These are phyloP conservation scores for Corymbia citriodora DNA, from an alignment of 441 rosid species.

Conservation along the genomic window DNA sequence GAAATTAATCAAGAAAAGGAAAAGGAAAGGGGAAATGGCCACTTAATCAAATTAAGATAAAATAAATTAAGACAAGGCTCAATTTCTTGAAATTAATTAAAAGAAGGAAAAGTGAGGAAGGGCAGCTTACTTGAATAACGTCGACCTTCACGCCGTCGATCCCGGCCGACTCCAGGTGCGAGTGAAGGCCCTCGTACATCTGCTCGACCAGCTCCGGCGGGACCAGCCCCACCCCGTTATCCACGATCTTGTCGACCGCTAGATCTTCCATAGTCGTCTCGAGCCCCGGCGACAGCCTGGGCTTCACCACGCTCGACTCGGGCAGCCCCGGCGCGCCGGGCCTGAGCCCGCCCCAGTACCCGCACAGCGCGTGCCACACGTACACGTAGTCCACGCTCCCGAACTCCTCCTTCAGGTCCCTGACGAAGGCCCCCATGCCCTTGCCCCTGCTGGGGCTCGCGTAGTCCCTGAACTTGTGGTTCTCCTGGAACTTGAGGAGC, in stretches of 20 bases:
- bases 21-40: too few species aligned
- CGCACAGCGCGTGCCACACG: conserved; percentile 96
- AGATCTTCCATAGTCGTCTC: conserved; percentile 76
- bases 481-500: conserved; percentile 70
- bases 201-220: conserved; percentile 45
- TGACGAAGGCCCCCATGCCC: conserved; percentile 79
- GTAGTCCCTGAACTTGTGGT: conserved; percentile 73
- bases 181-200: conserved; percentile 74
- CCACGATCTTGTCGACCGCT: conserved; percentile 82
- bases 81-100: too few species aligned
- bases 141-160: conserved; percentile 95
- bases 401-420: conserved; percentile 78
- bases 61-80: too few species aligned
- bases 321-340: conserved; percentile 70
- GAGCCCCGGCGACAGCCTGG: conserved; percentile 60
- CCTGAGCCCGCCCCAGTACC: conserved; percentile 92
- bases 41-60: too few species aligned
- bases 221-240: conserved; percentile 45
- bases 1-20: too few species aligned
- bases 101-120: too few species aligned
- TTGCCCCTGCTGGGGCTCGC: conserved; percentile 34
- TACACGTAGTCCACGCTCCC: conserved; percentile 60
- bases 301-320: conserved; percentile 30
- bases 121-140: conserved; percentile 74
- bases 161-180: conserved; percentile 61